Evolutionary conservation across 208 protist species (phyloP), one percentile per base, ranked within the genome.

Genomic region (Porcisia hertigi): DNA sequence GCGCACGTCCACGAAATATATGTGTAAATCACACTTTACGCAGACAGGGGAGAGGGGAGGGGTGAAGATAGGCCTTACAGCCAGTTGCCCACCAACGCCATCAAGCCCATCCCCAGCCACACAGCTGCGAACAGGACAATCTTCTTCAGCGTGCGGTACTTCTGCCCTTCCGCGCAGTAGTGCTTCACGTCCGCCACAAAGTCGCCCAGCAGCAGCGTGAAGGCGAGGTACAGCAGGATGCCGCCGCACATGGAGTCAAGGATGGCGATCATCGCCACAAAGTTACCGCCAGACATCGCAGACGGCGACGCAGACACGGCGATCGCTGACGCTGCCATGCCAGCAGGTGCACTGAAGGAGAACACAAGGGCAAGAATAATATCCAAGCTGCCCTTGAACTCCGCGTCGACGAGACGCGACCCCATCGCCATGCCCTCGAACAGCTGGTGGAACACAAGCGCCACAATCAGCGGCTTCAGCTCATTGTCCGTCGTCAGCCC

Each of bases 381-480:
- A 66, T 94, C 87, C 63, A 89, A 65, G 25, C 45, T 73, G 14
- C 47, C 57, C 49, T 59, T 39, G 60, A 94, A 90, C 39, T 71
- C 75, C 25, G 90, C 84, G 25, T 94, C 90, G 64, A 82, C 88
- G 41, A 94, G 73, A 39, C 86, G 79, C 18, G 90, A 82, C 25
- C 90, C 88, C 53, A 94, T 79, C 16, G 88, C 84, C 70, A 92
- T 84, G 25, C 90, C 90, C 75, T 92, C 90, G 65, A 94, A n/a
- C n/a, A n/a, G n/a, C n/a, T n/a, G n/a, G n/a, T n/a, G n/a, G n/a
- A n/a, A n/a, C n/a, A n/a, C n/a, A 94, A 94, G 72, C 18, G 90
- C 90, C 25, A 92, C 71, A 47, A 91, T 54, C 25, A 94, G 80
- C 53, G 79, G 76, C 63, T 79, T 82, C 41, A 90, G 83, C 47